Evolutionary conservation across 1,284 basidiomycete species (phyloP), one percentile per base, ranked within the genome.

Genomic region (Microbotryomycetes sp.): DNA sequence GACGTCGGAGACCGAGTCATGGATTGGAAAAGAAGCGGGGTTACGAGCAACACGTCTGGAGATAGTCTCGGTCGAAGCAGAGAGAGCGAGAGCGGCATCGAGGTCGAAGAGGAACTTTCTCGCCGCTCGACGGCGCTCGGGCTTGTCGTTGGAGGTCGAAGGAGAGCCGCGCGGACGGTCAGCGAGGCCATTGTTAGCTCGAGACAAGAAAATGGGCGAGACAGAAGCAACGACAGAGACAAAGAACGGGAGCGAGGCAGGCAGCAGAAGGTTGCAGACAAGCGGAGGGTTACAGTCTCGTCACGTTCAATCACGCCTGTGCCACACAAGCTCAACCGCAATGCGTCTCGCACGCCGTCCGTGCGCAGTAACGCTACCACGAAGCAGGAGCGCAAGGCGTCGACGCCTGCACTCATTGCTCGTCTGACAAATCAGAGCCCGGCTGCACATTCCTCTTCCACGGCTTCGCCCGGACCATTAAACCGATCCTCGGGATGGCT

Each of bases 401-500:
- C 60, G 2, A 67, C 66, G 2, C 66, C 66, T 2, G 66, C 66
- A 5, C 57, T 67, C 16, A 67, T 67, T 48, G 63, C 66, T 2
- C 57, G 66, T 16, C 27, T 67, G 21, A 67, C 63, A 4, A 57
- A 52, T 6, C 31, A 16, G 1, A n/a, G 35, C 2, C 35, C 53
- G 11, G 18, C 57, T 0, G 31, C 60, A 5, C 28, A 50, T 7
- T 31, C 41, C 11, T 16, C 27, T 9, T 11, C 57, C 5, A 29
- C 57, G 3, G 35, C 48, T 18, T 29, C 52, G 3, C 15, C 53
- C 16, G 30, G 21, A 5, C 45, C 59, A 28, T 45, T 49, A 0
- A 18, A 7, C n/a, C 9, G 27, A 45, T 6, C 24, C 47, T 2
- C 58, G 16, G 54, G 63, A 27, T 67, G 66, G 66, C 61, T 65